These are phyloP conservation scores for Acanthamoeba lenticulata DNA, from an alignment of 208 protist species.

Conservation along the genomic window DNA sequence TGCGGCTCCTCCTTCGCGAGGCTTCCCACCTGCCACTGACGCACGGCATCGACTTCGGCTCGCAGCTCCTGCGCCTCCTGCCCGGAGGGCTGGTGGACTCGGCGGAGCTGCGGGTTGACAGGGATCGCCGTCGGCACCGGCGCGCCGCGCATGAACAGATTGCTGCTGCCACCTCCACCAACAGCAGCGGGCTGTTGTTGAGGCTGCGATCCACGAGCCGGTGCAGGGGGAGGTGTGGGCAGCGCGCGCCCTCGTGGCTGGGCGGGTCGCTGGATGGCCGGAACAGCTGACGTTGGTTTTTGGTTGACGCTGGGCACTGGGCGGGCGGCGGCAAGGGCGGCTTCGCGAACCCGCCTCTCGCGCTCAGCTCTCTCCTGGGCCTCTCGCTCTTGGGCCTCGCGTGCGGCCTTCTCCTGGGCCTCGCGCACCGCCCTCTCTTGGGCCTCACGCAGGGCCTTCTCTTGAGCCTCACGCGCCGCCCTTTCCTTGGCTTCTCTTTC, in stretches of 20 bases:
- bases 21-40: not conserved
- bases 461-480: too few species aligned
- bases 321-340: too few species aligned
- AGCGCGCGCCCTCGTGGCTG: too few species aligned
- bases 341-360: not conserved
- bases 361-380: not conserved
- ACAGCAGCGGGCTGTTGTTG: too few species aligned
- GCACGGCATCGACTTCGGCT: not conserved
- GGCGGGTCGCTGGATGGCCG: too few species aligned
- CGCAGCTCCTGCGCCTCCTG: not conserved
- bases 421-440: not conserved
- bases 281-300: too few species aligned
- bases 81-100: not conserved
- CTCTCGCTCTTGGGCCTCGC: not conserved
- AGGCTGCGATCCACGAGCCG: too few species aligned
- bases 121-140: not conserved
- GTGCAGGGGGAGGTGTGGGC: too few species aligned
- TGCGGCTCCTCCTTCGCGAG: not conserved
- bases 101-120: not conserved
- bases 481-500: too few species aligned
- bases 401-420: not conserved
- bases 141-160: too few species aligned
- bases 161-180: too few species aligned
- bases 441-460: not conserved
- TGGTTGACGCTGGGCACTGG: too few species aligned